These are phyloP conservation scores for Crithidia bombi DNA, from an alignment of 208 protist species.

Conservation along the genomic window DNA sequence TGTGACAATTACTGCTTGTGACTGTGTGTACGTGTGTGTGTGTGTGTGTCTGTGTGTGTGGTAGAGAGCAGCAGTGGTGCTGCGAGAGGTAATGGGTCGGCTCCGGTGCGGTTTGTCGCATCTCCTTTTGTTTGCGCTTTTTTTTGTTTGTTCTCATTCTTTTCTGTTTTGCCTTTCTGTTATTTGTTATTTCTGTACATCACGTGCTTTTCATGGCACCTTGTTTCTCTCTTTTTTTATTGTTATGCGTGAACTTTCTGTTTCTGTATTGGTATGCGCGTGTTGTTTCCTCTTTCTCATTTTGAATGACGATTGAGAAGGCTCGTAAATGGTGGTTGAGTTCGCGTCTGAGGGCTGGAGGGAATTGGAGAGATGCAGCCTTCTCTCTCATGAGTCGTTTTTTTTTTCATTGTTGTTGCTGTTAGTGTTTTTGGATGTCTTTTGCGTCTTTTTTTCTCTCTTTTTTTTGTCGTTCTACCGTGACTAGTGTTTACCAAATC, in stretches of 20 bases:
- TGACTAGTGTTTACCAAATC: neutral
- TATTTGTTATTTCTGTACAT: too few relatives aligned
- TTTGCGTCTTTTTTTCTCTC: neutral
- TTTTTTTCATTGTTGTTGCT: too few relatives aligned
- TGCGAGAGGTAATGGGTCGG: too few relatives aligned
- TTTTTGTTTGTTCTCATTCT: conserved; percentile 12
- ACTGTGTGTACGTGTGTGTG: neutral
- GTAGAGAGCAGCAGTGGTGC: too few relatives aligned
- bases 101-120: too few relatives aligned
- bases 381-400: too few relatives aligned
- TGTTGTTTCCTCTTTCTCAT: too few relatives aligned
- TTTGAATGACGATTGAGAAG: too few relatives aligned
- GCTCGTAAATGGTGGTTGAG: neutral
- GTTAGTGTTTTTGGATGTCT: neutral
- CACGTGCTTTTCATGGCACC: neutral
- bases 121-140: conserved; percentile 2
- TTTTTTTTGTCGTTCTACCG: neutral
- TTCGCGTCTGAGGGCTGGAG: neutral
- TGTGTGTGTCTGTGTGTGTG: neutral
- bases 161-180: conserved; percentile 8
- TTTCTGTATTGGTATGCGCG: too few relatives aligned
- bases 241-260: too few relatives aligned
- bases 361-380: too few relatives aligned
- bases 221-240: neutral
- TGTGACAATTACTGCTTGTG: neutral